phyloP scores from a whole-genome alignment of 2,329 filamentous ascomycete genomes.

The Claviceps pusilla region DNA sequence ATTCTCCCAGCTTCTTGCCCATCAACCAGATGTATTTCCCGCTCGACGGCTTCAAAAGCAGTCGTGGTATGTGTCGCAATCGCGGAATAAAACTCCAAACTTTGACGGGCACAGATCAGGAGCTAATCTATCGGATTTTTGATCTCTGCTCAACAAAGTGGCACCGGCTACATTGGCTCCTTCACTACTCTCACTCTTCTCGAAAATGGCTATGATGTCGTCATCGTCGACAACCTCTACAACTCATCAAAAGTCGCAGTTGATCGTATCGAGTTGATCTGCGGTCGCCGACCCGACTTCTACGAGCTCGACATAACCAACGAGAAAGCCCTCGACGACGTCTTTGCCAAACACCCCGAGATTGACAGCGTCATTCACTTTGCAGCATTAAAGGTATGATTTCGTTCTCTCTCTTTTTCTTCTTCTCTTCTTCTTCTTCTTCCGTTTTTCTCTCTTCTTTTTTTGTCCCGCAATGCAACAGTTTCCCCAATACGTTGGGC shows the following conservation, averaged over 20 bases:
- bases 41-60: neutral
- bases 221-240: constrained; percentile 93
- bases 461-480: neutral
- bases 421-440: neutral
- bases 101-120: neutral
- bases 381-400: constrained; percentile 73
- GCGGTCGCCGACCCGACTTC: constrained; percentile 73
- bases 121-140: constrained; percentile 9
- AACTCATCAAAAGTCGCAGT: constrained; percentile 87
- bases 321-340: constrained; percentile 64
- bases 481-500: neutral
- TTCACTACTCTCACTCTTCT: constrained; percentile 89
- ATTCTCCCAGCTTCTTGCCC: neutral
- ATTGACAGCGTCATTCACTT: constrained; percentile 99
- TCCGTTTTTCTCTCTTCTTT: too few species aligned
- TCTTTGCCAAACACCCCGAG: constrained; percentile 77
- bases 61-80: neutral
- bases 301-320: constrained; percentile 80
- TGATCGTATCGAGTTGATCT: constrained; percentile 89
- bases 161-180: constrained; percentile 97
- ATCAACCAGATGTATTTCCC: neutral
- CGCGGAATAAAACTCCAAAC: neutral
- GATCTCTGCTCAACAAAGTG: constrained; percentile 30
- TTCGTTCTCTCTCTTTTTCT: neutral
- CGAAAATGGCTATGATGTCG: constrained; percentile 86